phyloP scores from a whole-genome alignment of 2,329 filamentous ascomycete species.

The Phaeosphaeria sp. region DNA sequence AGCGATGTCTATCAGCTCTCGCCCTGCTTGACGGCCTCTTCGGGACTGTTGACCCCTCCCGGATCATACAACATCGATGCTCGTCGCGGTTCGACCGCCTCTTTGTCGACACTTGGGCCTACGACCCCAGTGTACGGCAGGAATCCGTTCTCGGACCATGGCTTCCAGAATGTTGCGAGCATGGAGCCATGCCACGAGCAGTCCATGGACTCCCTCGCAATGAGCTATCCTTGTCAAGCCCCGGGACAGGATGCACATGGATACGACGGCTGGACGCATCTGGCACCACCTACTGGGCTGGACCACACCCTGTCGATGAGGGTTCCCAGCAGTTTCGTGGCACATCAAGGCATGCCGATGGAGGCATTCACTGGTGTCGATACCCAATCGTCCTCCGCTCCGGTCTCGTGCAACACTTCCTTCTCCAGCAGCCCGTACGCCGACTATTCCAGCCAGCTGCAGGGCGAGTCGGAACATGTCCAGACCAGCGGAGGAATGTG shows the following conservation, averaged over 20 bases:
- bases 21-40: slow-evolving; percentile 20
- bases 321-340: slow-evolving; percentile 5
- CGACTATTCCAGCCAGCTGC: slow-evolving; percentile 8
- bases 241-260: slow-evolving; percentile 8
- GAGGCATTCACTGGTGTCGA: slow-evolving; percentile 7
- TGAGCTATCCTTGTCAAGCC: slow-evolving; percentile 13
- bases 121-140: slow-evolving; percentile 34
- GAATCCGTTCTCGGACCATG: slow-evolving; percentile 30
- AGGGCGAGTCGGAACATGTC: slow-evolving; percentile 9
- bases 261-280: slow-evolving; percentile 15
- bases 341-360: slow-evolving; percentile 3
- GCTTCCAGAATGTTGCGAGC: slow-evolving; percentile 20
- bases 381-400: not conserved
- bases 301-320: slow-evolving; percentile 7
- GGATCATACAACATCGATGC: slow-evolving; percentile 35
- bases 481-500: slow-evolving; percentile 12
- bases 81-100: slow-evolving; percentile 39
- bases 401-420: slow-evolving; percentile 6
- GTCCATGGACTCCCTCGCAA: slow-evolving; percentile 20
- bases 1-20: slow-evolving; percentile 31
- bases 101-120: slow-evolving; percentile 31
- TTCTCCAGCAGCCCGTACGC: slow-evolving; percentile 10
- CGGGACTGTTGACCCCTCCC: slow-evolving; percentile 34
- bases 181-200: slow-evolving; percentile 24
- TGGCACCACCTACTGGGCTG: slow-evolving; percentile 5